phyloP scores from a whole-genome alignment of 192 early-diverging fungal genomes.

The Coemansia umbellata region DNA sequence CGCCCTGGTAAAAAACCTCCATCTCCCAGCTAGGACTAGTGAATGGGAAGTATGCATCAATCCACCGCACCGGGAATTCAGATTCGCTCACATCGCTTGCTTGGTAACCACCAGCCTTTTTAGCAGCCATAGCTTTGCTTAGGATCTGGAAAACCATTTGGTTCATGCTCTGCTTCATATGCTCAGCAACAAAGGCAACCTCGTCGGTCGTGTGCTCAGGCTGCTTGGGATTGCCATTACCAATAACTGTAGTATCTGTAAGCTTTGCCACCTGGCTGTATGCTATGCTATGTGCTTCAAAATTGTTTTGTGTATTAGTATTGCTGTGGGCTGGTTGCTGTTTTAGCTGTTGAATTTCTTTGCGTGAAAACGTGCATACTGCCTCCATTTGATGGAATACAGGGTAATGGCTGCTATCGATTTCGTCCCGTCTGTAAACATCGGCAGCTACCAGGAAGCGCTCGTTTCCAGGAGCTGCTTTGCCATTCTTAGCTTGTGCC shows the following conservation, averaged over 20 bases:
- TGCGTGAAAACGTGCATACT: constrained; percentile 56
- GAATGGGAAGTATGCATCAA: constrained; percentile 92
- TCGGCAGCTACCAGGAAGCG: constrained; percentile 92
- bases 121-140: constrained; percentile 30
- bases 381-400: constrained; percentile 99
- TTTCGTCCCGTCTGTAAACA: constrained; percentile 95
- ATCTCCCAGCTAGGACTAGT: constrained; percentile 97
- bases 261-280: constrained; percentile 4
- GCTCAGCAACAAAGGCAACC: constrained; percentile 54
- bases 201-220: constrained; percentile 59
- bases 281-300: background rate
- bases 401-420: constrained; percentile 93
- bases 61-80: constrained; percentile 84
- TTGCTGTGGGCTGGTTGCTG: background rate
- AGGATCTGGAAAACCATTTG: constrained; percentile 74
- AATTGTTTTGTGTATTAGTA: background rate
- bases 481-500: constrained; percentile 25
- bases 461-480: constrained; percentile 34
- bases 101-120: background rate
- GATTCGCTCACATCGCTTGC: background rate
- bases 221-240: constrained; percentile 71
- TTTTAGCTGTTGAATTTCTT: constrained; percentile 14
- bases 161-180: constrained; percentile 83
- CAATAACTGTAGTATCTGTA: constrained; percentile 49
- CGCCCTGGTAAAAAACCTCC: constrained; percentile 87